Evolutionary conservation across 441 rosid species (phyloP).

Genomic region (Heliophila coronopifolia): DNA sequence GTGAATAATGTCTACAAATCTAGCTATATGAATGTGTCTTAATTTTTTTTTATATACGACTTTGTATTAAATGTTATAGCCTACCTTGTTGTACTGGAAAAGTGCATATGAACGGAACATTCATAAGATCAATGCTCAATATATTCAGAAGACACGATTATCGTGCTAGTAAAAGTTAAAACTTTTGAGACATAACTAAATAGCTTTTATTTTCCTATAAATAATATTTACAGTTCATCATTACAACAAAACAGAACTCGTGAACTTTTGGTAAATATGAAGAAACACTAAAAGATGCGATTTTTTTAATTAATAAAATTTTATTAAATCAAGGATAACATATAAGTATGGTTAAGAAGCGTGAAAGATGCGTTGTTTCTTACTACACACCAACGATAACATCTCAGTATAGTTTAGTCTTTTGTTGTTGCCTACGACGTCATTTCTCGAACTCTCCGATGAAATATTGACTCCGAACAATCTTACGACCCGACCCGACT

Average conservation of each 20-base stretch:
- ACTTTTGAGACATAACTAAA: constrained; percentile 3
- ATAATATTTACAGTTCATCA: constrained; percentile 31
- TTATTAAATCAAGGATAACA: too few relatives aligned
- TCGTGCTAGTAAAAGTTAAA: background rate
- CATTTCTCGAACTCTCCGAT: constrained; percentile 24
- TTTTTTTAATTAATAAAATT: background rate
- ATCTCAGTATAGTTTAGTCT: constrained; percentile 52
- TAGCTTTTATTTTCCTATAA: constrained; percentile 10
- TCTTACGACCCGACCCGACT: constrained; percentile 37
- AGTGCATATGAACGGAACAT: constrained; percentile 10
- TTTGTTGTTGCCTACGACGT: constrained; percentile 39
- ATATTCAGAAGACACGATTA: constrained; percentile 16
- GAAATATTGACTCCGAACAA: constrained; percentile 83
- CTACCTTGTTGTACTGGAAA: constrained; percentile 1
- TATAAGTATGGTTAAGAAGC: constrained; percentile 50
- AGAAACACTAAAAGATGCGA: background rate
- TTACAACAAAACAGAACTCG: constrained; percentile 27
- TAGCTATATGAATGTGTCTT: background rate
- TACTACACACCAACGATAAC: constrained; percentile 46
- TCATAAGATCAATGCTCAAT: constrained; percentile 13
- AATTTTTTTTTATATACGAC: background rate
- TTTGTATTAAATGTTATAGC: background rate
- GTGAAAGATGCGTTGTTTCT: constrained; percentile 69
- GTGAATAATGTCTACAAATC: background rate
- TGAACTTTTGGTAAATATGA: constrained; percentile 24